Base-by-base conservation (phyloP, 2,329 filamentous ascomycete genomes). In the Aspergillus ibericus region DNA sequence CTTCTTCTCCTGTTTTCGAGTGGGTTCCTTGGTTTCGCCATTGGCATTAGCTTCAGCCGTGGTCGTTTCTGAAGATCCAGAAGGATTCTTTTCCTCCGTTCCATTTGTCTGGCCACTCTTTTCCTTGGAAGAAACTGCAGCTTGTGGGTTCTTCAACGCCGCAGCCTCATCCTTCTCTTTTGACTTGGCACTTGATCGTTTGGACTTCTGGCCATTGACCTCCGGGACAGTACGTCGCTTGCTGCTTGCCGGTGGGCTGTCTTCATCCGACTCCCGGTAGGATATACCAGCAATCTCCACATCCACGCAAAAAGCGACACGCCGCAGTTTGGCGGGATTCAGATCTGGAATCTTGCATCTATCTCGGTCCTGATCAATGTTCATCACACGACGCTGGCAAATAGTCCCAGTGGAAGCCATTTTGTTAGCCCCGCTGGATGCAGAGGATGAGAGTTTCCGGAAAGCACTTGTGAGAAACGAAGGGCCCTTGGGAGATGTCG, bases 291-390 rank as follows among this genome's bases (percentile, higher is more conserved):
- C 93, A 70, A 99, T 96, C 74, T 99, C 95, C 4, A 99, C 93
- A 70, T 99, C 95, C 2, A 99, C 95, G 67, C 91, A 96, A 70
- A 99, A 99, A 0, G 93, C 90, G 0, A 99, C 95, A 54, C 92
- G 86, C 55, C 92, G 85, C 59, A 99, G 76, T 72, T 95, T 96
- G 50, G 86, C 85, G 68, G 88, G 86, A 64, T 92, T 88, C 48
- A 99, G 80, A 65, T 96, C 93, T 4, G 85, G 80, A 29, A 98
- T 86, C 22, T 85, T 83, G 72, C 92, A 96, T 63, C 95, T 82
- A 70, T 93, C 88, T 42, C 95, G 85, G 65, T 88, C 83, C 8
- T 80, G 86, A 71, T 98, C 92, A 46, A 97, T 82, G 70, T 99
- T 99, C 78, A 98, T 80, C 7, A 96, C 82, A 64, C 82, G 86